Conservation (phyloP, 2,329 filamentous ascomycete genomes). For the Colletotrichum theobromicola region DNA sequence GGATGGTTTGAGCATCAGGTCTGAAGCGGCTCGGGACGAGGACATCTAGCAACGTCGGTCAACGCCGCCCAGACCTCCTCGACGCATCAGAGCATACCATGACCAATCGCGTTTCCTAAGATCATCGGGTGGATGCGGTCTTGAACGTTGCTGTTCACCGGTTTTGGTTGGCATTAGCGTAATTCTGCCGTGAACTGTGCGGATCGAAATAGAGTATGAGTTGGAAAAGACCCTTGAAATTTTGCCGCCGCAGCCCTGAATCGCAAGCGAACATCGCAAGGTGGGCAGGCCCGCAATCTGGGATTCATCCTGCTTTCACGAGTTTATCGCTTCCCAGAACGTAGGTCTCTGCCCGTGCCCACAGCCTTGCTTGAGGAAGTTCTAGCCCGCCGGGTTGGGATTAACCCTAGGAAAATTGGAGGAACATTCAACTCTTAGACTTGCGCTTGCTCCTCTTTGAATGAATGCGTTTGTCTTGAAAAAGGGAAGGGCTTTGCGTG, state of each 20-base stretch:
- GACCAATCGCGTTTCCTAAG: neutral
- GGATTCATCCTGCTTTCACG: neutral
- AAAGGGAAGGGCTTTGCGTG: too few relatives aligned
- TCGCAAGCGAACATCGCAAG: neutral
- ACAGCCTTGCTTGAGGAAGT: neutral
- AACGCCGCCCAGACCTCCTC: neutral
- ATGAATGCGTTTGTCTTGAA: too few relatives aligned
- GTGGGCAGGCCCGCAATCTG: neutral
- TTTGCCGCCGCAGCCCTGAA: neutral
- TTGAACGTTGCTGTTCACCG: neutral
- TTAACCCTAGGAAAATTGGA: neutral
- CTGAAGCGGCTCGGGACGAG: neutral
- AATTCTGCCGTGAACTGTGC: neutral
- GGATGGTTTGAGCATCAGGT: neutral
- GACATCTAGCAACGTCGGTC: neutral
- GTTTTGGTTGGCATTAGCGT: neutral
- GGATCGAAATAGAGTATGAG: neutral
- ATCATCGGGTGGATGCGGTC: neutral
- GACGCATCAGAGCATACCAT: neutral
- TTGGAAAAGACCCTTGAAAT: neutral
- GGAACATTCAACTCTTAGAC: too few relatives aligned
- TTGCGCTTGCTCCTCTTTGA: too few relatives aligned
- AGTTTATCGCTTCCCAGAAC: neutral
- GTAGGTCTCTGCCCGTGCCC: neutral
- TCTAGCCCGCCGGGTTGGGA: neutral